These are phyloP conservation scores for Scenedesmus sp. DNA, from an alignment of 163 green algal species.

Conservation along the genomic window DNA sequence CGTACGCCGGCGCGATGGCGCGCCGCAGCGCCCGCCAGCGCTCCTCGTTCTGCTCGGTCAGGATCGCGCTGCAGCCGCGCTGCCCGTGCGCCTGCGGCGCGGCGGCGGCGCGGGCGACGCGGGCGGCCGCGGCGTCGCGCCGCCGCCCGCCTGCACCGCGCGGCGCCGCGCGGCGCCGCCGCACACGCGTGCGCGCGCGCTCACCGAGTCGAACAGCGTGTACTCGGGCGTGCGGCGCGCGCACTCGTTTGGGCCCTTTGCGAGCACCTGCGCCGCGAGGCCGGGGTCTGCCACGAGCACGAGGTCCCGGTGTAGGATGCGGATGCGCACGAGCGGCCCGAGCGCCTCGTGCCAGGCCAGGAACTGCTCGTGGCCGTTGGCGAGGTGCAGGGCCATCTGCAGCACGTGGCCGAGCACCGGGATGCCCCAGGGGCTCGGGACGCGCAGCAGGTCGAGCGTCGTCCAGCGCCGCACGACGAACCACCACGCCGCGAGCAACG, in stretches of 20 bases:
- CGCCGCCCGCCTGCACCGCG: no score
- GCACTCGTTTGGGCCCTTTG: slow-evolving; percentile 27
- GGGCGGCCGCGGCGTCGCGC: no score
- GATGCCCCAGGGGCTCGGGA: slow-evolving; percentile 36
- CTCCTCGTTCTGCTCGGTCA: slow-evolving; percentile 44
- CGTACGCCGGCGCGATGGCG: slow-evolving; percentile 30
- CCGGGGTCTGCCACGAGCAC: slow-evolving; percentile 39
- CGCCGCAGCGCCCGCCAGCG: slow-evolving; percentile 28
- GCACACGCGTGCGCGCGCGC: not conserved
- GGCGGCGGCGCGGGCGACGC: not conserved
- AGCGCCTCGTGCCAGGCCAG: slow-evolving; percentile 34
- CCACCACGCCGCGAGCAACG: not conserved
- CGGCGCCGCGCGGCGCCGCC: no score
- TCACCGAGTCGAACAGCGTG: slow-evolving; percentile 27
- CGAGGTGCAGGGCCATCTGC: slow-evolving; percentile 24
- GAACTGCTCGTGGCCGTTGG: slow-evolving; percentile 41
- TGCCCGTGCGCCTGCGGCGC: slow-evolving; percentile 32
- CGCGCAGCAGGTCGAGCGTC: slow-evolving; percentile 13
- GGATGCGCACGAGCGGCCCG: slow-evolving; percentile 17
- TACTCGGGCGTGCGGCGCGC: slow-evolving; percentile 32
- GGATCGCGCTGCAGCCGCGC: slow-evolving; percentile 10
- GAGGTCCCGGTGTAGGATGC: slow-evolving; percentile 29
- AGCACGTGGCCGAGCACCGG: slow-evolving; percentile 9
- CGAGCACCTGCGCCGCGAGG: slow-evolving; percentile 19
- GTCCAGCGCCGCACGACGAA: not conserved